Percentiles rank a stretch among this genome's conserved stretches.
These are phyloP conservation scores for Syzygium jambos DNA, from an alignment of 345 rosid genomes.

Conservation along the genomic window DNA sequence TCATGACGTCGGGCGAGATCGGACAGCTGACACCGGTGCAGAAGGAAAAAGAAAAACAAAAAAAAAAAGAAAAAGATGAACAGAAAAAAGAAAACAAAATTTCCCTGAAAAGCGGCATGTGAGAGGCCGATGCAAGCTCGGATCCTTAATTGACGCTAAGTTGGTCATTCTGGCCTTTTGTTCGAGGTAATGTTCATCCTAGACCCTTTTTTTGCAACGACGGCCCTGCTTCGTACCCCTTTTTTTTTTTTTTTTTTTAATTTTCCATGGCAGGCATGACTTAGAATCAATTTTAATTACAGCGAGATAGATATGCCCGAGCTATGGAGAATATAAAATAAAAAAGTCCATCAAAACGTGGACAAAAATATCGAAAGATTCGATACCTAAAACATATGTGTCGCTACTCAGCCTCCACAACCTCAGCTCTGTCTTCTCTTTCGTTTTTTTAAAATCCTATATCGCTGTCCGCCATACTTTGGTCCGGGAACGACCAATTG, in stretches of 20 bases:
- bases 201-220: no score
- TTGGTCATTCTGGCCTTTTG: no score
- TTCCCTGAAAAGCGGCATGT: background rate
- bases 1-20: background rate
- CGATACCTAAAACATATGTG: background rate
- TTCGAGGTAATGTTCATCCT: no score
- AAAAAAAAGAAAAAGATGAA: background rate
- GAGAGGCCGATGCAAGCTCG: rapidly evolving
- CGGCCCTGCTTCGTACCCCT: no score
- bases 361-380: background rate
- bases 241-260: no score
- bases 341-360: background rate
- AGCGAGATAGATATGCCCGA: rapidly evolving
- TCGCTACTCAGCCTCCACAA: background rate
- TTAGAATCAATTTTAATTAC: background rate
- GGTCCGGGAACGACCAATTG: background rate
- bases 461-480: background rate
- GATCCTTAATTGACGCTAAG: background rate
- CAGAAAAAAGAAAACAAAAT: rapidly evolving
- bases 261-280: no score
- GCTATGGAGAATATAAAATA: background rate
- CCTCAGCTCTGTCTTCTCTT: background rate
- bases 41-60: background rate
- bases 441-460: background rate
- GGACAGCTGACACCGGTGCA: background rate